Percentiles rank a stretch among this genome's conserved stretches.
Evolutionary conservation across 495 filamentous ascomycete species (phyloP).

Genomic region (Jackrogersella minutella): DNA sequence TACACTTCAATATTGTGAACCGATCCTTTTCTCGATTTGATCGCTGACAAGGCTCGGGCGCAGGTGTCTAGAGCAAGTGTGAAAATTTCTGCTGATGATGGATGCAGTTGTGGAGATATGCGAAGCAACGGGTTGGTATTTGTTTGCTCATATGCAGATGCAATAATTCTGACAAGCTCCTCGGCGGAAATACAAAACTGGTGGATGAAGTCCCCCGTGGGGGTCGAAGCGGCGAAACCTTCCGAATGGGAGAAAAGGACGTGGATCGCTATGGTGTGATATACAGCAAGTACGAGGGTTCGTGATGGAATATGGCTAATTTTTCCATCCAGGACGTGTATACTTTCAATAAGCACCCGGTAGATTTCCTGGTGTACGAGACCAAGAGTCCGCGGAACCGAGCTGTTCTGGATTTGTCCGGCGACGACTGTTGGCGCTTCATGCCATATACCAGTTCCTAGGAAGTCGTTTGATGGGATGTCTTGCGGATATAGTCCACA

Average conservation of each 20-base stretch:
- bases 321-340: background rate
- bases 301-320: background rate
- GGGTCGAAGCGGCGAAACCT: background rate
- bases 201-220: conserved; percentile 1
- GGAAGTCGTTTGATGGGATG: background rate
- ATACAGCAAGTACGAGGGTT: conserved; percentile 5
- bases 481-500: conserved; percentile 4
- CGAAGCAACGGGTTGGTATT: background rate
- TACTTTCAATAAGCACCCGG: conserved; percentile 1
- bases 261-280: conserved; percentile 2
- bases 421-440: background rate
- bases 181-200: conserved; percentile 2
- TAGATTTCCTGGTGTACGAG: background rate
- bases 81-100: conserved; percentile 2
- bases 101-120: background rate
- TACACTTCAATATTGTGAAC: background rate
- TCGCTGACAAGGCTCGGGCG: background rate
- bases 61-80: background rate
- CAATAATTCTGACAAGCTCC: background rate
- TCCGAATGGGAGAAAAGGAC: background rate
- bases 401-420: background rate
- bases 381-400: background rate
- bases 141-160: background rate
- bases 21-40: background rate
- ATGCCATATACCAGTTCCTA: background rate